Conservation (phyloP, 1,284 basidiomycete species). For the Melampsora americana region DNA sequence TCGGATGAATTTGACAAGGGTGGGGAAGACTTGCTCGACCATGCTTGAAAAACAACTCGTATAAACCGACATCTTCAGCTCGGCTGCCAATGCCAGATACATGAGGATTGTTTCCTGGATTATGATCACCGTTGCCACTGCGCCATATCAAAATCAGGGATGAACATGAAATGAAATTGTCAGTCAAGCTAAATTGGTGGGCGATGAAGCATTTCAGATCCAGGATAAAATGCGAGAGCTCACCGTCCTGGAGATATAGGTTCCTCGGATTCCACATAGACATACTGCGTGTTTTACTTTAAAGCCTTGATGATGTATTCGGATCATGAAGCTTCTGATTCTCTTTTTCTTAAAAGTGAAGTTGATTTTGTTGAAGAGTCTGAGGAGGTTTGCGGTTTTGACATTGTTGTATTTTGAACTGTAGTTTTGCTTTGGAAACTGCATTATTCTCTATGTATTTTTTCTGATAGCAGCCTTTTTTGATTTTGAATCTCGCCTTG, state of each 20-base stretch:
- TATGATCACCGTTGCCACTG: constrained; percentile 58
- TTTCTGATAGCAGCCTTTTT: too few relatives aligned
- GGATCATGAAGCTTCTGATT: too few relatives aligned
- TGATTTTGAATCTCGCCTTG: too few relatives aligned
- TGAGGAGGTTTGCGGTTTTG: too few relatives aligned
- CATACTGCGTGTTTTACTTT: too few relatives aligned
- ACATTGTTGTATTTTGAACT: too few relatives aligned
- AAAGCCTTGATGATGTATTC: too few relatives aligned
- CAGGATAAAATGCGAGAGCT: neutral
- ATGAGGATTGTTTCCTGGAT: constrained; percentile 95
- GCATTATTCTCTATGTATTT: too few relatives aligned
- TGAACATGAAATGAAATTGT: neutral
- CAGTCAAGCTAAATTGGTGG: neutral
- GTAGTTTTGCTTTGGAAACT: too few relatives aligned
- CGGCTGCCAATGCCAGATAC: constrained; percentile 78
- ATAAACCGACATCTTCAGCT: constrained; percentile 80
- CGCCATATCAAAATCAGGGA: constrained; percentile 26
- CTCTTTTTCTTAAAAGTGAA: too few relatives aligned
- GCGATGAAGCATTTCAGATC: neutral
- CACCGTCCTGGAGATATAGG: neutral
- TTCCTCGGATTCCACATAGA: constrained; percentile 1
- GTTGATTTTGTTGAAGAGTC: too few relatives aligned
- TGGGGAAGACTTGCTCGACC: constrained; percentile 68
- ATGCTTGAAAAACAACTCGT: constrained; percentile 79
- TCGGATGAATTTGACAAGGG: neutral